These are phyloP conservation scores for Trypanosoma platydactyli DNA, from an alignment of 208 protist species.

Conservation along the genomic window DNA sequence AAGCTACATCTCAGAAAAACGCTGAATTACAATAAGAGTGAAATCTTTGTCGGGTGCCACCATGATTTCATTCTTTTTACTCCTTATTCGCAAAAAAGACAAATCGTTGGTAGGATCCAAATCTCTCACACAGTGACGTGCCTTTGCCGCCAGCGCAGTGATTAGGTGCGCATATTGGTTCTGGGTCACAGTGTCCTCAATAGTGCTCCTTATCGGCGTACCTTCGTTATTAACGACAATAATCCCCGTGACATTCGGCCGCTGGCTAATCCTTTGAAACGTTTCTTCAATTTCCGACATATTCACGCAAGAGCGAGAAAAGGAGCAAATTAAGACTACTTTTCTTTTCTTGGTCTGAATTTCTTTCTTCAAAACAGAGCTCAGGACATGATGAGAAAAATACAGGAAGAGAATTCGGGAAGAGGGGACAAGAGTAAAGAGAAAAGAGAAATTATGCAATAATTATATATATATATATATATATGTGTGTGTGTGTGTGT, in stretches of 20 bases:
- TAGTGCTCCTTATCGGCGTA: constrained; percentile 88
- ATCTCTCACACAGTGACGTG: constrained; percentile 93
- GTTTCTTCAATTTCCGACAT: constrained; percentile 95
- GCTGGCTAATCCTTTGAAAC: constrained; percentile 93
- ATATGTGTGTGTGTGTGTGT: too few relatives aligned
- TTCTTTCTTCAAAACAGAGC: too few relatives aligned
- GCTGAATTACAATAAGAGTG: constrained; percentile 92
- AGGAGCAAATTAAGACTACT: too few relatives aligned
- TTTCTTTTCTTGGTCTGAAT: too few relatives aligned
- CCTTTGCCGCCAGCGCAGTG: constrained; percentile 91
- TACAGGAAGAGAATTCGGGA: too few relatives aligned
- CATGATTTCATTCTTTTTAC: constrained; percentile 97
- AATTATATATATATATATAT: too few relatives aligned
- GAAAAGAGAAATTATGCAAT: too few relatives aligned
- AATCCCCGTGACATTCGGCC: constrained; percentile 94
- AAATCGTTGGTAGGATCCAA: constrained; percentile 96
- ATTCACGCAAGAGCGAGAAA: not conserved
- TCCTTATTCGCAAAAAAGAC: constrained; percentile 94
- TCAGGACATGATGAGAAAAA: too few relatives aligned
- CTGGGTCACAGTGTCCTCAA: constrained; percentile 86
- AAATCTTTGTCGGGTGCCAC: constrained; percentile 93
- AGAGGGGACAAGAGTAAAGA: too few relatives aligned
- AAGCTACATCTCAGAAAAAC: constrained; percentile 47
- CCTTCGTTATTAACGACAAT: constrained; percentile 95
- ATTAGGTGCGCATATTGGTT: constrained; percentile 95